Conservation (phyloP, 108 stramenopile genomes). For the Aurantiochytrium sp. region DNA sequence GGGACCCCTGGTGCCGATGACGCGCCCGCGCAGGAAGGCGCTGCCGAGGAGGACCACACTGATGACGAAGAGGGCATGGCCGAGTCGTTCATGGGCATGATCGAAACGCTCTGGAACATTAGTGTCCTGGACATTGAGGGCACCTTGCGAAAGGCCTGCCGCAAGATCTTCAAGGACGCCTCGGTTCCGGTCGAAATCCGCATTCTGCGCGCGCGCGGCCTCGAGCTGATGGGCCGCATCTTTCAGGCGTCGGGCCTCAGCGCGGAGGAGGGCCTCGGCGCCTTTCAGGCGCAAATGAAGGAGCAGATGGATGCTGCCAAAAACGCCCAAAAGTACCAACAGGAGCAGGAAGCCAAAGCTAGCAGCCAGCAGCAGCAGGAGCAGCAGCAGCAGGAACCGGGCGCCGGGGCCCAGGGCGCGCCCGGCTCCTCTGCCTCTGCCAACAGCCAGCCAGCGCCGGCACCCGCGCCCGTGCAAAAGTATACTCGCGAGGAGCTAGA, state of each 20-base stretch:
- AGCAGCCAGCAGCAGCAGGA: not conserved
- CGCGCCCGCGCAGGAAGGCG: not conserved
- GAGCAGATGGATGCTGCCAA: conserved; percentile 29
- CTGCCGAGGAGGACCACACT: not conserved
- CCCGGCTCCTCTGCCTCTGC: too few relatives aligned
- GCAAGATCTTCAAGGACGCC: conserved; percentile 13
- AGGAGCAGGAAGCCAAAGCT: not conserved
- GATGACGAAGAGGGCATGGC: conserved; percentile 15
- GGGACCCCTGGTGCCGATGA: too few relatives aligned
- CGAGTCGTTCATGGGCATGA: conserved; percentile 17
- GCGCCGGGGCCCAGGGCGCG: too few relatives aligned
- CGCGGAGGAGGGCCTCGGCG: conserved; percentile 20
- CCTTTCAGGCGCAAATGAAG: not conserved
- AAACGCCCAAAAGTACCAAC: not conserved
- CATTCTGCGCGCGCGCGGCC: not conserved
- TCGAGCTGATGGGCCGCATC: conserved; percentile 5
- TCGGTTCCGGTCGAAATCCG: not conserved
- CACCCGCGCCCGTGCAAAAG: not conserved
- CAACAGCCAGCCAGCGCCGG: too few relatives aligned
- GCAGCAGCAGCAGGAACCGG: not conserved
- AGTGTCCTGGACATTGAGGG: conserved; percentile 30
- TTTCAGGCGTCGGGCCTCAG: not conserved
- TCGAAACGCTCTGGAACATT: conserved; percentile 25
- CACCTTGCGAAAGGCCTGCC: not conserved
- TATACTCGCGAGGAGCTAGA: not conserved